phyloP scores from a whole-genome alignment of 2,329 filamentous ascomycete species.

The Nigrospora sphaerica region DNA sequence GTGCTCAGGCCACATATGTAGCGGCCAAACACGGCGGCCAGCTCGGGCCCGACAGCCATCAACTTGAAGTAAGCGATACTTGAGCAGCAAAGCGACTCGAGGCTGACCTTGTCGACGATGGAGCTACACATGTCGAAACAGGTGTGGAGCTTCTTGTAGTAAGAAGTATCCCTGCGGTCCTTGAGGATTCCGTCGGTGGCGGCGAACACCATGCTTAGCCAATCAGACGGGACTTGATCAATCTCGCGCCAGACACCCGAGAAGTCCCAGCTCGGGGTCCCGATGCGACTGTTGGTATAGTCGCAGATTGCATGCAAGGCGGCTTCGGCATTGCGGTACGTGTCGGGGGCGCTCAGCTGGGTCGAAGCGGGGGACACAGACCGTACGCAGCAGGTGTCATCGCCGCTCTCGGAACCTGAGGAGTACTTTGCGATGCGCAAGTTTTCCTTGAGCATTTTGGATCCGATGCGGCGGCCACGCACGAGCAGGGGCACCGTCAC shows the following conservation, averaged over 20 bases:
- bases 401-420: not conserved
- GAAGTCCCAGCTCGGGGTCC: not conserved
- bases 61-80: constrained; percentile 2
- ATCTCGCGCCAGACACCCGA: too few relatives aligned
- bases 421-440: constrained; percentile 2
- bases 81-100: not conserved
- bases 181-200: not conserved
- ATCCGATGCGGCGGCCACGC: constrained; percentile 4
- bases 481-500: constrained; percentile 2
- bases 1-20: not conserved
- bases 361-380: not conserved
- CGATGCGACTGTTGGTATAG: not conserved
- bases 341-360: not conserved
- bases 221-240: not conserved
- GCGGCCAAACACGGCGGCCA: constrained; percentile 1
- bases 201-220: not conserved
- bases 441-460: constrained; percentile 5
- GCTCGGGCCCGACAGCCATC: constrained; percentile 1
- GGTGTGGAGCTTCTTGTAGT: constrained; percentile 1
- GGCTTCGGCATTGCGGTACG: not conserved
- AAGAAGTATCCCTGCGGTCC: not conserved
- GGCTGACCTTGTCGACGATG: not conserved
- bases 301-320: not conserved
- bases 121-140: constrained; percentile 3
- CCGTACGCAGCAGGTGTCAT: not conserved